phyloP scores from a whole-genome alignment of 179 eudicot species.

The Heliamphora pulchella region DNA sequence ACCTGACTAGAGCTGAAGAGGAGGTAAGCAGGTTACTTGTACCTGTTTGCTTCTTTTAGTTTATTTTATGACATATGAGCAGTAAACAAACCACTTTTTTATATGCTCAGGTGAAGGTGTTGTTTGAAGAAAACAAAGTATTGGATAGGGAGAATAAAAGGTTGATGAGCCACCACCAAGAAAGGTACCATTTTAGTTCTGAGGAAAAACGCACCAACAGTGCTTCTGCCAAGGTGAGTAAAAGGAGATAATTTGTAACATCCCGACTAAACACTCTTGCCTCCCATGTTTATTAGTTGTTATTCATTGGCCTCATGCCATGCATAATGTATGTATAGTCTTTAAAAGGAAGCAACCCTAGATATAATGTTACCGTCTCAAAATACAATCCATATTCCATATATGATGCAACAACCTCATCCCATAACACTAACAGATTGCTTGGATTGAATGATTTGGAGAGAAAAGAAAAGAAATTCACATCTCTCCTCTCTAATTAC shows the following conservation, averaged over 20 bases:
- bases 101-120: constrained; percentile 46
- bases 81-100: neutral
- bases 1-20: constrained; percentile 81
- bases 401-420: too few species aligned
- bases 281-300: neutral
- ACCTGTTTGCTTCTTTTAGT: neutral
- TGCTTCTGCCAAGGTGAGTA: constrained; percentile 52
- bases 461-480: too few species aligned
- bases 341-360: too few species aligned
- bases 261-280: neutral
- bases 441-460: too few species aligned
- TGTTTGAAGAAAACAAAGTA: constrained; percentile 51
- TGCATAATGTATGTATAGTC: too few species aligned
- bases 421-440: too few species aligned
- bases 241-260: neutral
- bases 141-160: constrained; percentile 58
- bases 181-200: constrained; percentile 44
- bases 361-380: too few species aligned
- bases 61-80: neutral
- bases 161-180: constrained; percentile 42
- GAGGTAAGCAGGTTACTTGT: constrained; percentile 43
- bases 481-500: too few species aligned
- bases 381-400: too few species aligned
- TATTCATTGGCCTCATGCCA: too few species aligned
- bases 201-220: constrained; percentile 51